A percentile compares a stretch with the other conserved stretches of the same genome.
These are phyloP conservation scores for Leccinum pallidistipes DNA, from an alignment of 1,284 basidiomycete genomes.

Conservation along the genomic window DNA sequence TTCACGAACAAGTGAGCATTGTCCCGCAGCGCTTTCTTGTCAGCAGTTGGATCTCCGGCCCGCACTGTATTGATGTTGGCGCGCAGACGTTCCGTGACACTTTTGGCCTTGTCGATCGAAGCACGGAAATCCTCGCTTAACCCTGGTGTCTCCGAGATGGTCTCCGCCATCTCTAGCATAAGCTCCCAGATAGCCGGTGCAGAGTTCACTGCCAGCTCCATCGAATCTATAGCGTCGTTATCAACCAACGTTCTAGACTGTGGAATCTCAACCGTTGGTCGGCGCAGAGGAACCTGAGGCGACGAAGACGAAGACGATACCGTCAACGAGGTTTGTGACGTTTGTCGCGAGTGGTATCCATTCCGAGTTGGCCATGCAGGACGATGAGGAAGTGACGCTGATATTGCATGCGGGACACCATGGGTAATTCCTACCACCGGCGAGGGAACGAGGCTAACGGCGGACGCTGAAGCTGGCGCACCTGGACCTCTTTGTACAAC, in stretches of 20 bases:
- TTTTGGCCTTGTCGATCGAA: constrained; percentile 54
- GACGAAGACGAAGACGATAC: constrained; percentile 45
- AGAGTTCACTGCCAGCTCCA: constrained; percentile 64
- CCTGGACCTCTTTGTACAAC: constrained; percentile 44
- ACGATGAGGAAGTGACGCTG: constrained; percentile 17
- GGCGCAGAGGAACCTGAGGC: constrained; percentile 36
- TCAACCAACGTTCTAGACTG: constrained; percentile 61
- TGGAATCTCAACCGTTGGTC: constrained; percentile 45
- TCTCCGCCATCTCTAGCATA: constrained; percentile 58
- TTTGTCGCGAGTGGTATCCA: constrained; percentile 52
- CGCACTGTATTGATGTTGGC: constrained; percentile 54
- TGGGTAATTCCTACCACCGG: constrained; percentile 7
- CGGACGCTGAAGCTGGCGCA: constrained; percentile 27
- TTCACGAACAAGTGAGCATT: constrained; percentile 74
- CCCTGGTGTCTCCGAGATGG: constrained; percentile 41
- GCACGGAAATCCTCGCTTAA: constrained; percentile 45
- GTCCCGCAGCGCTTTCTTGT: constrained; percentile 61
- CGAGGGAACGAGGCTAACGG: constrained; percentile 18
- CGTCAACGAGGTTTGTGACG: constrained; percentile 55
- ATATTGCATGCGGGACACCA: constrained; percentile 14
- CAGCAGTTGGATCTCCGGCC: constrained; percentile 45
- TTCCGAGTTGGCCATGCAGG: constrained; percentile 16
- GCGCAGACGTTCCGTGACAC: constrained; percentile 56
- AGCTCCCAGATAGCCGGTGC: constrained; percentile 74
- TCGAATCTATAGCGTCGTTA: constrained; percentile 66